These are phyloP conservation scores for Hawksworthiomyces lignivorus DNA, from an alignment of 2,329 filamentous ascomycete genomes.

Conservation along the genomic window DNA sequence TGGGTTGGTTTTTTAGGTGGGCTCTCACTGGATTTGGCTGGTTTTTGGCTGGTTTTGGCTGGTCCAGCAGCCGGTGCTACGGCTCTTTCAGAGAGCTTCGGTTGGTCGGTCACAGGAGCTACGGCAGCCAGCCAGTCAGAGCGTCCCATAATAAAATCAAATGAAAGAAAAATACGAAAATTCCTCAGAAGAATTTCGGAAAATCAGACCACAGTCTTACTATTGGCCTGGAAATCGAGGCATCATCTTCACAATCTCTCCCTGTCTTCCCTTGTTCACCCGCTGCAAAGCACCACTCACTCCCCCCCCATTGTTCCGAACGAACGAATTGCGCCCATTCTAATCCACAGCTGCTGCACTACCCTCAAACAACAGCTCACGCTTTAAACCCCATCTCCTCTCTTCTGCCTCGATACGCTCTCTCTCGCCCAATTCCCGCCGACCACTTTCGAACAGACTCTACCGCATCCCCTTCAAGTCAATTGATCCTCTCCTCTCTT, in stretches of 20 bases:
- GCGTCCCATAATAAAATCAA: background rate
- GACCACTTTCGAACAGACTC: slow-evolving; percentile 18
- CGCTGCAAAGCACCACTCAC: background rate
- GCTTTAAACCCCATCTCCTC: slow-evolving; percentile 4
- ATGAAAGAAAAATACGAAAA: slow-evolving; percentile 7
- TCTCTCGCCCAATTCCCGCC: slow-evolving; percentile 23
- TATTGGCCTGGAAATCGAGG: slow-evolving; percentile 10
- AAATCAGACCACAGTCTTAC: slow-evolving; percentile 8
- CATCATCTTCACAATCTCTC: no score
- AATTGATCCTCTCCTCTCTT: slow-evolving; percentile 19
- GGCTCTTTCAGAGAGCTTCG: slow-evolving; percentile 11
- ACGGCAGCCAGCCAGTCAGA: background rate
- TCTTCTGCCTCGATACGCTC: slow-evolving; percentile 1
- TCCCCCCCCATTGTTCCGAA: slow-evolving; percentile 13
- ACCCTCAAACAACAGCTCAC: slow-evolving; percentile 13
- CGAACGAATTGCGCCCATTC: slow-evolving; percentile 16
- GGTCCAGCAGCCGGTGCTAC: no score
- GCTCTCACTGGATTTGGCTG: no score
- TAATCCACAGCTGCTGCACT: slow-evolving; percentile 15
- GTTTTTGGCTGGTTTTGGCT: no score
- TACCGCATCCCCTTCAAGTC: no score
- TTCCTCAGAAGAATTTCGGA: slow-evolving; percentile 4
- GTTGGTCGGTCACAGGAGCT: slow-evolving; percentile 13
- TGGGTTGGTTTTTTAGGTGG: background rate
- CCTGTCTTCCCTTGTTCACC: slow-evolving; percentile 10